Evolutionary conservation across 2,329 filamentous ascomycete species (phyloP), one percentile per base, ranked within the genome.

Genomic region (Phaeophleospora eucalypticola): DNA sequence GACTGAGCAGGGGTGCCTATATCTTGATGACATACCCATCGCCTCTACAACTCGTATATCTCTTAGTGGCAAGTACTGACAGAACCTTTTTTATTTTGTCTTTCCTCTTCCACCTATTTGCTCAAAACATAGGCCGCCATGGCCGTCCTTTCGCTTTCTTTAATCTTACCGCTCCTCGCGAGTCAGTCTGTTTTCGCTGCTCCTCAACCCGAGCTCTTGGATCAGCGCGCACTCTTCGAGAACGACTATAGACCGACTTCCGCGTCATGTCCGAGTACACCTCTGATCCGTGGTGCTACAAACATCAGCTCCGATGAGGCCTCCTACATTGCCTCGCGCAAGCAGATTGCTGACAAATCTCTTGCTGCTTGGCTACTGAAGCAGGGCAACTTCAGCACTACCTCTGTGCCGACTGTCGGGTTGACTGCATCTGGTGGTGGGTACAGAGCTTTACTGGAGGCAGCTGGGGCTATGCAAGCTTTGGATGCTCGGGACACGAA

Each of bases 361-460:
- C 63, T 74, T 16, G 60, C 62, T 34, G 46, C 63, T 29, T 74
- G 71, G 71, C 57, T 73, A 36, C 49, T 59, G 39, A 68, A 63
- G 48, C 65, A 64, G 16, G 62, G 68, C 2, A 54, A 45, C 7
- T 71, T 70, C 58, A 58, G 48, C 27, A 68, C 61, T 14, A 48
- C 49, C 14, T 60, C 62, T n/a, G 59, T 71, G 9, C 72, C 72
- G 4, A 63, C 63, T 2, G 59, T 75, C 41, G 72, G 64, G 19
- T 58, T 76, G 44, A 63, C 71, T 0, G 65, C 65, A 7, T 71
- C 68, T 44, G 72, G 72, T 34, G 72, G 72, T 42, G 69, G 71
- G 8, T 68, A 68, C 38, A 63, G 72, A 40, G 62, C 71, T 29
- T 56, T 73, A 27, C 63, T 75, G 4, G 56, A 57, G 19, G 62